A percentile compares a stretch with the other conserved stretches of the same genome.
Conservation (phyloP, 768 basidiomycete genomes). For the Fomitopsis pulvina region DNA sequence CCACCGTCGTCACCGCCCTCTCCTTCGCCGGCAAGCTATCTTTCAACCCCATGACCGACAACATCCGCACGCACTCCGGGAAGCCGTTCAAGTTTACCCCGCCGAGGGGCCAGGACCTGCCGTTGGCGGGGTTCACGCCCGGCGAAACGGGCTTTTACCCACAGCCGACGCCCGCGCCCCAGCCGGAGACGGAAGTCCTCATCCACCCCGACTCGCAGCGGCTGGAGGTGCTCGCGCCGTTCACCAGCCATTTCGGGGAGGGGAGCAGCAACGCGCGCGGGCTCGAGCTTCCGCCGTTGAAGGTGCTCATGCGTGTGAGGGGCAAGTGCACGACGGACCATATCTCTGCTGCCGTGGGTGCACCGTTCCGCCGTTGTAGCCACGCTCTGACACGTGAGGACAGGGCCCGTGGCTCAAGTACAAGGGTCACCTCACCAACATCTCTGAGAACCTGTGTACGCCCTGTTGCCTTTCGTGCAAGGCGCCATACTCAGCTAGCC, state of each 20-base stretch:
- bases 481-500: background rate
- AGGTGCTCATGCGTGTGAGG: slow-evolving; percentile 82
- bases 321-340: slow-evolving; percentile 99
- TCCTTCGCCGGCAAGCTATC: slow-evolving; percentile 89
- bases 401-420: slow-evolving; percentile 98
- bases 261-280: slow-evolving; percentile 38
- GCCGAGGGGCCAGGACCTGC: slow-evolving; percentile 81
- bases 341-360: slow-evolving; percentile 85
- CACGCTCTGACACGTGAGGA: background rate
- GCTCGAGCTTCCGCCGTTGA: slow-evolving; percentile 75
- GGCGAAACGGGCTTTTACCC: slow-evolving; percentile 79
- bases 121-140: slow-evolving; percentile 71
- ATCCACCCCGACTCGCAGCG: slow-evolving; percentile 78
- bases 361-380: background rate
- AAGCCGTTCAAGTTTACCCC: slow-evolving; percentile 77
- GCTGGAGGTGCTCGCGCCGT: slow-evolving; percentile 83
- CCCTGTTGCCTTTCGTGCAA: slow-evolving; percentile 13
- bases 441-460: slow-evolving; percentile 90
- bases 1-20: slow-evolving; percentile 96
- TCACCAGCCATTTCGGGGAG: slow-evolving; percentile 65
- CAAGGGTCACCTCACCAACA: slow-evolving; percentile 94
- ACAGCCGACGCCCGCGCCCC: slow-evolving; percentile 60
- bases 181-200: slow-evolving; percentile 67
- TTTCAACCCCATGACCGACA: slow-evolving; percentile 90
- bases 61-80: slow-evolving; percentile 60